These are phyloP conservation scores for Ricinus communis DNA, from an alignment of 345 rosid species.

Conservation along the genomic window DNA sequence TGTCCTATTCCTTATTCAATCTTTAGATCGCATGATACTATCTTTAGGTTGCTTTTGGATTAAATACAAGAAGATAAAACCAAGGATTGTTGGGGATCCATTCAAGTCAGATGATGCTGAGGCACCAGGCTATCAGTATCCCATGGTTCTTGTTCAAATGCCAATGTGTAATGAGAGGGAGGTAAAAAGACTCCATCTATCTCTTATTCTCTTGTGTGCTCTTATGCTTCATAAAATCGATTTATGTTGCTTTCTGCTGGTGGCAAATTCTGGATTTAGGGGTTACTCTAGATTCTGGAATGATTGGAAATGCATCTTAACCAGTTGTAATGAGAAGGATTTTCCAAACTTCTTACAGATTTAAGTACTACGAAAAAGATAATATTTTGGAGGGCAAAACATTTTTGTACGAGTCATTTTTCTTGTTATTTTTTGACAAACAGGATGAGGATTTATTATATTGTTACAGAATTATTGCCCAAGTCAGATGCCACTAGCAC, in stretches of 20 bases:
- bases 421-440: neutral
- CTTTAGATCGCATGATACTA: constrained; percentile 69
- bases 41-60: constrained; percentile 83
- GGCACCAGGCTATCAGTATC: constrained; percentile 49
- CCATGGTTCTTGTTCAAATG: constrained; percentile 87
- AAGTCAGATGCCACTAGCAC: neutral
- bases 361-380: neutral
- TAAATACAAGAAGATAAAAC: constrained; percentile 69
- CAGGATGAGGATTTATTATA: neutral
- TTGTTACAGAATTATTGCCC: neutral
- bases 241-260: neutral
- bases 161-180: constrained; percentile 86
- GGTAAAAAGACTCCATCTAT: constrained; percentile 36
- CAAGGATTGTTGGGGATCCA: constrained; percentile 51
- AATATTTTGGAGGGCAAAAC: neutral
- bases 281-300: neutral
- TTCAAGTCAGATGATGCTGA: constrained; percentile 57
- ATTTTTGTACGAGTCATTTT: neutral
- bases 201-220: neutral
- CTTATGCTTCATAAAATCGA: constrained; percentile 2
- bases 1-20: constrained; percentile 68
- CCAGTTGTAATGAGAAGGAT: neutral
- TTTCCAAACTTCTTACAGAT: neutral
- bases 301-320: neutral
- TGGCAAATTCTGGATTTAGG: constrained; percentile 3